phyloP scores from a whole-genome alignment of 202 grass and related monocot species.

The Setaria italica region DNA sequence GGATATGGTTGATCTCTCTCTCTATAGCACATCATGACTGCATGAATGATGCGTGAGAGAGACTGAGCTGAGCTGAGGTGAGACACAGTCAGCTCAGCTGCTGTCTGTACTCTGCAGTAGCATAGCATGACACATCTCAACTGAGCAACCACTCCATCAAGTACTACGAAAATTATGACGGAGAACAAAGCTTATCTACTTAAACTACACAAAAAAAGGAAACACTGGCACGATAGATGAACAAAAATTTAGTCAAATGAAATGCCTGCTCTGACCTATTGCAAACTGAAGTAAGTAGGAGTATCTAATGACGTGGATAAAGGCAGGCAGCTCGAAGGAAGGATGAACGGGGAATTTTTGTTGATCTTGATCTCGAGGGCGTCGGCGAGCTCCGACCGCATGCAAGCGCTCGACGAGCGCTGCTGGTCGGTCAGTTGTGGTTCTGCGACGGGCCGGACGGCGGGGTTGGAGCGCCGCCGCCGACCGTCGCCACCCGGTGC shows the following conservation, averaged over 20 bases:
- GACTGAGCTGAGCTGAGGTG: neutral
- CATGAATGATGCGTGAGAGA: neutral
- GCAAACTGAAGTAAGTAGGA: neutral
- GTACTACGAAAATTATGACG: neutral
- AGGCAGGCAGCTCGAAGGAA: neutral
- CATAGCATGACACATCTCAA: slow-evolving; percentile 10
- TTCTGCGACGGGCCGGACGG: too few relatives aligned
- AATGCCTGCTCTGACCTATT: neutral
- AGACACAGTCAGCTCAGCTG: slow-evolving; percentile 29
- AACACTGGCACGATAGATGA: neutral
- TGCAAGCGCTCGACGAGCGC: too few relatives aligned
- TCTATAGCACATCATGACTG: neutral
- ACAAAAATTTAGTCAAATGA: neutral
- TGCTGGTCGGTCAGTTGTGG: too few relatives aligned
- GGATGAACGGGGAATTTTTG: too few relatives aligned
- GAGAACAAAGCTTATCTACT: neutral
- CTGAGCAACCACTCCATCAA: slow-evolving; percentile 49
- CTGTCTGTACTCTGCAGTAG: neutral
- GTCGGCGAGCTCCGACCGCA: too few relatives aligned
- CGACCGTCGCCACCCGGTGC: too few relatives aligned
- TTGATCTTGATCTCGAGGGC: too few relatives aligned
- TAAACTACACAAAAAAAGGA: neutral
- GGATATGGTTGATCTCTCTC: neutral
- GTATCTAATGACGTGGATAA: neutral
- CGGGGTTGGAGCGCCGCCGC: too few relatives aligned